These are phyloP conservation scores for Verticillium nubilum DNA, from an alignment of 2,329 filamentous ascomycete genomes.

Conservation along the genomic window DNA sequence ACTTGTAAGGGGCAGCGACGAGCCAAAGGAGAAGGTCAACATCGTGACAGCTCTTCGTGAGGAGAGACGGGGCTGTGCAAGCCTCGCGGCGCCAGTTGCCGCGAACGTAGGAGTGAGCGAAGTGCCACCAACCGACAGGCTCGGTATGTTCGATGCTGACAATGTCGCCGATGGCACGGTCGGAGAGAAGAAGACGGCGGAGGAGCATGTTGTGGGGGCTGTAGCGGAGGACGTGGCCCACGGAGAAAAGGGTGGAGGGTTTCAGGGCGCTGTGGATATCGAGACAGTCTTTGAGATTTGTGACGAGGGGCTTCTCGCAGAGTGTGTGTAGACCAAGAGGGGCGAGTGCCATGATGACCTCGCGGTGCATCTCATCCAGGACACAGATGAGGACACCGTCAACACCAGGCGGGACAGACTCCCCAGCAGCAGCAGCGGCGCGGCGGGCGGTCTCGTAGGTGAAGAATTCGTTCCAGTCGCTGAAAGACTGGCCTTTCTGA, in stretches of 20 bases:
- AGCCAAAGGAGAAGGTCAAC: constrained; percentile 92
- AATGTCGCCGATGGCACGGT: constrained; percentile 76
- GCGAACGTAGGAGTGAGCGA: constrained; percentile 81
- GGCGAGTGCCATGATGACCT: constrained; percentile 71
- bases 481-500: constrained; percentile 60
- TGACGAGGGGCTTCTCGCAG: constrained; percentile 92
- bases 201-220: constrained; percentile 88
- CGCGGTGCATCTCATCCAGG: constrained; percentile 81
- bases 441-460: constrained; percentile 63
- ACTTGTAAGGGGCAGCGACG: constrained; percentile 63
- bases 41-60: constrained; percentile 96
- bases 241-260: constrained; percentile 62
- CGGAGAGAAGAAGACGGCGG: constrained; percentile 68
- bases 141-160: constrained; percentile 87
- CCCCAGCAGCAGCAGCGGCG: constrained; percentile 41
- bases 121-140: constrained; percentile 96
- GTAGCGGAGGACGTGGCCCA: constrained; percentile 91
- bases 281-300: constrained; percentile 71
- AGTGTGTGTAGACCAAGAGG: constrained; percentile 73
- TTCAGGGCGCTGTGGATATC: constrained; percentile 60
- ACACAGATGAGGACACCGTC: constrained; percentile 63
- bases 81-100: constrained; percentile 90
- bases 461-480: constrained; percentile 71
- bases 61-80: constrained; percentile 69
- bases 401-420: constrained; percentile 45